A percentile compares a stretch with the other conserved stretches of the same genome.
Evolutionary conservation across 2,329 filamentous ascomycete species (phyloP).

Genomic region (Aschersonia sp.): DNA sequence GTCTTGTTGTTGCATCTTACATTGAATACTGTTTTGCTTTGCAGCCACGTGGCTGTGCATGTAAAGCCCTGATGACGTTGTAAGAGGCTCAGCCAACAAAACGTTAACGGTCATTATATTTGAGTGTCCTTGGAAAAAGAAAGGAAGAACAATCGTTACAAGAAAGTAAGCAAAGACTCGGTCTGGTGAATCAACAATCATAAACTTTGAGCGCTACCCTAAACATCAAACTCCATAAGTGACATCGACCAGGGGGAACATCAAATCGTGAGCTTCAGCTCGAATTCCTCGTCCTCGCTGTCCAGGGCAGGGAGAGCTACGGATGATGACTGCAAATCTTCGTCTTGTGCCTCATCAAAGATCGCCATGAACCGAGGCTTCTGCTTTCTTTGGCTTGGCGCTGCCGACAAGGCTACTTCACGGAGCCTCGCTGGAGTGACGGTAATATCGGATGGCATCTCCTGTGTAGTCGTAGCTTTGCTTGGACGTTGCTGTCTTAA

Average conservation of each 20-base stretch:
- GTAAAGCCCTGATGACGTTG: no score
- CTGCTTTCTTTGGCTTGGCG: no score
- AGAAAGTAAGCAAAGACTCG: no score
- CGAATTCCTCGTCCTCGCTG: slow-evolving; percentile 41
- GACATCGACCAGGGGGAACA: background rate
- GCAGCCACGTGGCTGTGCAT: no score
- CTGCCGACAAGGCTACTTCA: no score
- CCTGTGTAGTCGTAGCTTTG: slow-evolving; percentile 4
- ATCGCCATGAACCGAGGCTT: slow-evolving; percentile 33
- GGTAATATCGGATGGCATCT: slow-evolving; percentile 10
- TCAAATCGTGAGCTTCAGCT: slow-evolving; percentile 28
- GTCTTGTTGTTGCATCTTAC: no score
- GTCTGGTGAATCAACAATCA: background rate
- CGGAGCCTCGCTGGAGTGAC: no score
- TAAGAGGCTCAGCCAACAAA: no score
- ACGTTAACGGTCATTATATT: no score
- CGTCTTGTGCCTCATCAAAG: slow-evolving; percentile 37
- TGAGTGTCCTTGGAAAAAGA: no score
- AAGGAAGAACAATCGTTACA: no score
- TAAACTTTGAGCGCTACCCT: background rate
- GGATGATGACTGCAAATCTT: slow-evolving; percentile 16
- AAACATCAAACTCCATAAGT: background rate
- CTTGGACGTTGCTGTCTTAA: slow-evolving; percentile 4
- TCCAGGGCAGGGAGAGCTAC: slow-evolving; percentile 14
- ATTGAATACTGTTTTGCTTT: no score